Percentiles rank a stretch among this genome's conserved stretches.
These are phyloP conservation scores for Clathrospora elynae DNA, from an alignment of 2,329 filamentous ascomycete species.

Conservation along the genomic window DNA sequence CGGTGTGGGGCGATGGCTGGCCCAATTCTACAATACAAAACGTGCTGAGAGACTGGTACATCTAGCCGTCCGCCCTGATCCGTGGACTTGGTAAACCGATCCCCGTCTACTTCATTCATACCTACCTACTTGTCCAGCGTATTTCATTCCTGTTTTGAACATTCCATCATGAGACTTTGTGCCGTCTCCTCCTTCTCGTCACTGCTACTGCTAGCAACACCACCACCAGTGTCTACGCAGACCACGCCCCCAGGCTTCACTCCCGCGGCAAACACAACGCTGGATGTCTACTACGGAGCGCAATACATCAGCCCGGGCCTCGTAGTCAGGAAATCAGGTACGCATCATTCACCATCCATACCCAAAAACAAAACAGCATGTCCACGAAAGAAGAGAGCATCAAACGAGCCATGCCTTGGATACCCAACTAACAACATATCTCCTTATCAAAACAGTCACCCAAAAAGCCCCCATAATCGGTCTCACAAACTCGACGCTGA, in stretches of 20 bases:
- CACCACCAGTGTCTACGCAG: no score
- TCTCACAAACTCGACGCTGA: constrained; percentile 26
- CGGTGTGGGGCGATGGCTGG: no score
- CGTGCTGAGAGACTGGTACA: no score
- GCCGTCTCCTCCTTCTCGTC: constrained; percentile 13
- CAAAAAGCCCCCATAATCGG: constrained; percentile 31
- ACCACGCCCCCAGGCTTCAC: constrained; percentile 33
- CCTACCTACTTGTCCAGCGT: not conserved
- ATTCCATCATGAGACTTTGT: constrained; percentile 17
- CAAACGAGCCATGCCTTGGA: no score
- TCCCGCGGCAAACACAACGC: constrained; percentile 26
- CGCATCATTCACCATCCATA: no score
- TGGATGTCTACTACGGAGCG: constrained; percentile 41
- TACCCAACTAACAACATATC: no score
- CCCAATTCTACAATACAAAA: no score
- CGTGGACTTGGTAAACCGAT: no score
- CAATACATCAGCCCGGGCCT: constrained; percentile 37
- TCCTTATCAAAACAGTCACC: constrained; percentile 21
- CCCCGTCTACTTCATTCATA: not conserved
- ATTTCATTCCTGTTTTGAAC: not conserved
- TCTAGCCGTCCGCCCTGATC: no score
- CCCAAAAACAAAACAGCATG: no score
- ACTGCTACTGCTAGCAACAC: constrained; percentile 18
- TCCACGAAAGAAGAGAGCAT: no score
- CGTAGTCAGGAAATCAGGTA: constrained; percentile 37